These are phyloP conservation scores for Phytophthora multivora DNA, from an alignment of 352 stramenopile species.

Conservation along the genomic window DNA sequence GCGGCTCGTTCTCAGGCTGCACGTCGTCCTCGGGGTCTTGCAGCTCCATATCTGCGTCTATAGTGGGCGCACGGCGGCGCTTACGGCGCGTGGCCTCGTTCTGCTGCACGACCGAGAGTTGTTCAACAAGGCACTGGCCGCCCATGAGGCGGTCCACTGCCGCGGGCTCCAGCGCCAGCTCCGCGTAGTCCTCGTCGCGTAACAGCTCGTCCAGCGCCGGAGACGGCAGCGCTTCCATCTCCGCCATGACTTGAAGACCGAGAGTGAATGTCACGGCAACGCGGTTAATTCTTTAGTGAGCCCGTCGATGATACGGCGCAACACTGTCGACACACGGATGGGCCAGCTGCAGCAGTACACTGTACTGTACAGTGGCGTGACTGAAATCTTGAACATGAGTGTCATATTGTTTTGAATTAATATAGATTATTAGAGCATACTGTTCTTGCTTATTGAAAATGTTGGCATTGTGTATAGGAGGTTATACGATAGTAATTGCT, in stretches of 20 bases:
- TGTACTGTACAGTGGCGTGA: neutral
- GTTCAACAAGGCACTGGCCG: constrained; percentile 50
- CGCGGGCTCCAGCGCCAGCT: constrained; percentile 38
- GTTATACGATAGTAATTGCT: neutral
- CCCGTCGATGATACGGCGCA: neutral
- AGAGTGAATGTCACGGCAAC: constrained; percentile 21
- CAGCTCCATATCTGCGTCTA: constrained; percentile 20
- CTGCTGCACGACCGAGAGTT: constrained; percentile 24
- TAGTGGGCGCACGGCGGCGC: constrained; percentile 26
- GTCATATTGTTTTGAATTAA: too few species aligned
- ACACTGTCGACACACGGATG: neutral
- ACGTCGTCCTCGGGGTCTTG: constrained; percentile 7
- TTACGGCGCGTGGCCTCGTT: constrained; percentile 25
- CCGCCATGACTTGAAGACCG: constrained; percentile 3
- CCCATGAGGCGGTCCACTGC: constrained; percentile 49
- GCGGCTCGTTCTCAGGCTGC: constrained; percentile 11
- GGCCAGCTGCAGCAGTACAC: neutral
- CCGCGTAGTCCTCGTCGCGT: constrained; percentile 41
- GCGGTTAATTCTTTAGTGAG: constrained; percentile 22
- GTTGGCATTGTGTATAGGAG: neutral
- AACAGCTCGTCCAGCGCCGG: constrained; percentile 21
- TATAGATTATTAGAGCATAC: too few species aligned
- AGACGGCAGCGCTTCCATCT: constrained; percentile 1
- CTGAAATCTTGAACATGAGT: too few species aligned
- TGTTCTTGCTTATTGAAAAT: neutral